A percentile compares a stretch with the other conserved stretches of the same genome.
phyloP scores from a whole-genome alignment of 495 filamentous ascomycete genomes.

The Neurospora pannonica region DNA sequence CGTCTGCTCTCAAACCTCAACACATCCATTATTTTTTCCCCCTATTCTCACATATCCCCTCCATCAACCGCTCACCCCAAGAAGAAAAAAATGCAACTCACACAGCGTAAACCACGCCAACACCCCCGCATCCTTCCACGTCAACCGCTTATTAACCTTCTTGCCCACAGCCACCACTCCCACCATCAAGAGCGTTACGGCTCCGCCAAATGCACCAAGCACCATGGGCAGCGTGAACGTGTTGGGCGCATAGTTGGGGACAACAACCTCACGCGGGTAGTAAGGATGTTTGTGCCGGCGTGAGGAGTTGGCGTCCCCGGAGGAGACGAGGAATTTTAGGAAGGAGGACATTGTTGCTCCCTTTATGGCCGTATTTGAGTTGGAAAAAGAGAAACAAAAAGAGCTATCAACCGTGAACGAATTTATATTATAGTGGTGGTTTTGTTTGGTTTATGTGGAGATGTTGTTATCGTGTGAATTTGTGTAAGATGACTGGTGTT shows the following conservation, averaged over 20 bases:
- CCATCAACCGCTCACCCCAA: neutral
- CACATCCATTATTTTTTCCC: neutral
- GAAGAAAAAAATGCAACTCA: slow-evolving; percentile 11
- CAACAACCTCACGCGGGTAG: slow-evolving; percentile 53
- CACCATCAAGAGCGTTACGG: slow-evolving; percentile 34
- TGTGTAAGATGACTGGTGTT: neutral
- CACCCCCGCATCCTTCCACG: slow-evolving; percentile 32
- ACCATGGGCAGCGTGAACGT: slow-evolving; percentile 37
- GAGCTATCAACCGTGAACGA: no score
- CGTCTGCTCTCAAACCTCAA: neutral
- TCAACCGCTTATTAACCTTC: slow-evolving; percentile 23
- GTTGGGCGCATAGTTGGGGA: slow-evolving; percentile 51
- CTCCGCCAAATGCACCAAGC: slow-evolving; percentile 36
- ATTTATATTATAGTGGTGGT: neutral
- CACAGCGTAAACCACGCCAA: slow-evolving; percentile 54
- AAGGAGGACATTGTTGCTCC: neutral
- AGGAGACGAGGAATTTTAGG: neutral
- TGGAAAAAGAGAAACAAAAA: neutral
- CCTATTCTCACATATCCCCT: neutral
- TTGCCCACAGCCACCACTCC: slow-evolving; percentile 32
- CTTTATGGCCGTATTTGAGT: neutral
- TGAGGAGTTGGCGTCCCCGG: neutral
- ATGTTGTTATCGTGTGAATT: neutral
- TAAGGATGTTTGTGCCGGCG: slow-evolving; percentile 49
- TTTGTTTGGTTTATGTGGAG: neutral